These are phyloP conservation scores for Clavispora fructus DNA, from an alignment of 805 yeast genomes.

Conservation along the genomic window DNA sequence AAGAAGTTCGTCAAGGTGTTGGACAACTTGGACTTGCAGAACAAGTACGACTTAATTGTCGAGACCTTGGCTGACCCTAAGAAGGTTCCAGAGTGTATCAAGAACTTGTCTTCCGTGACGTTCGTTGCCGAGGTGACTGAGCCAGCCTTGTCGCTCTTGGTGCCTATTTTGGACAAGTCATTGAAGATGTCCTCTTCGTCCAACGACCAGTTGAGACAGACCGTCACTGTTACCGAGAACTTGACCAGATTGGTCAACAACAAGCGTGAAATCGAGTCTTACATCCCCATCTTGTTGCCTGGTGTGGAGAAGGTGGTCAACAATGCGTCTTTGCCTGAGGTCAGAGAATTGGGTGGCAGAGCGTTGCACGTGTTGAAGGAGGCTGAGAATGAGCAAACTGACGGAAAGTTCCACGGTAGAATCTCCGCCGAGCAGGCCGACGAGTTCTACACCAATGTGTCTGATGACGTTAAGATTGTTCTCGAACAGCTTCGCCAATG, in stretches of 20 bases:
- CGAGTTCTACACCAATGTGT: conserved; percentile 29
- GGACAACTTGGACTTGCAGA: conserved; percentile 88
- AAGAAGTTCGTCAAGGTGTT: conserved; percentile 69
- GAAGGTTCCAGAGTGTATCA: conserved; percentile 84
- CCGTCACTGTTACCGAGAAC: conserved; percentile 93
- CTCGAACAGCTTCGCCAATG: conserved; percentile 21
- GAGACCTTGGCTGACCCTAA: conserved; percentile 87
- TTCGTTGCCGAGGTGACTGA: conserved; percentile 98
- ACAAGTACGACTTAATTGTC: conserved; percentile 76
- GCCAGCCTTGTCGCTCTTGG: conserved; percentile 84
- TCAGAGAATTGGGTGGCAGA: conserved; percentile 85
- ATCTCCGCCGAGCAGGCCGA: conserved; percentile 51
- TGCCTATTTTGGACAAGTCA: conserved; percentile 88
- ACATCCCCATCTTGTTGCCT: conserved; percentile 84
- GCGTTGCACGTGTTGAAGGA: conserved; percentile 78
- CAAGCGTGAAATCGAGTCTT: conserved; percentile 83
- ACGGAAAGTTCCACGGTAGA: conserved; percentile 75
- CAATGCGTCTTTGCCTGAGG: conserved; percentile 93
- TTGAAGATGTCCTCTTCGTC: conserved; percentile 81
- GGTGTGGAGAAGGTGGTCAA: conserved; percentile 83
- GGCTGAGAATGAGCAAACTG: conserved; percentile 65
- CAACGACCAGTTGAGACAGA: conserved; percentile 94
- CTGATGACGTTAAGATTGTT: conserved; percentile 13
- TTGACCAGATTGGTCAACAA: conserved; percentile 92
- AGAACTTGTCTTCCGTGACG: conserved; percentile 85